Percentiles rank a stretch among this genome's conserved stretches.
phyloP scores from a whole-genome alignment of 768 basidiomycete genomes.

The Macrolepiota fuliginosa region DNA sequence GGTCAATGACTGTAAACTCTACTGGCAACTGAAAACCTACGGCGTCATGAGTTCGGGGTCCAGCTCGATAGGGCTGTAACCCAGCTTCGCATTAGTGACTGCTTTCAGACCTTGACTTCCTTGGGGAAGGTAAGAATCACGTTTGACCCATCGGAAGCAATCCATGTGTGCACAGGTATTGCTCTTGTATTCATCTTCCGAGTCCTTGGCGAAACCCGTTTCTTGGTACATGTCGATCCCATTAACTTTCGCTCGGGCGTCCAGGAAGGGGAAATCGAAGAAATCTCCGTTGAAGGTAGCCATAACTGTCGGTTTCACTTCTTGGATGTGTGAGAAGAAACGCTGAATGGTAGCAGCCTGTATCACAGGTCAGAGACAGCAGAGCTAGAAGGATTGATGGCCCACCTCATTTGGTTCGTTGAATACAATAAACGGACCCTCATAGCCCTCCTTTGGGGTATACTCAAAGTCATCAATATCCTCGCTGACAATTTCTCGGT shows the following conservation, averaged over 20 bases:
- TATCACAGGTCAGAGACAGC: slow-evolving; percentile 4
- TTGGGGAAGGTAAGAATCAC: slow-evolving; percentile 97
- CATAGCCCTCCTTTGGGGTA: slow-evolving; percentile 96
- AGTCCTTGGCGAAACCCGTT: slow-evolving; percentile 88
- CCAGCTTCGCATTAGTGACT: slow-evolving; percentile 93
- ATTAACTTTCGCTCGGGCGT: slow-evolving; percentile 77
- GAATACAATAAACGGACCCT: slow-evolving; percentile 93
- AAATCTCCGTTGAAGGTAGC: slow-evolving; percentile 99
- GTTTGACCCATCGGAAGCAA: slow-evolving; percentile 99
- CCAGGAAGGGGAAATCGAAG: slow-evolving; percentile 98
- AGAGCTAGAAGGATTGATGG: background rate
- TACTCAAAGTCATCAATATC: slow-evolving; percentile 99
- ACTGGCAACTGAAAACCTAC: slow-evolving; percentile 45
- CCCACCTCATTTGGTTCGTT: slow-evolving; percentile 90
- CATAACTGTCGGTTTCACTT: slow-evolving; percentile 93
- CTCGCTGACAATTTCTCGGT: slow-evolving; percentile 94
- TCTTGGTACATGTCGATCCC: slow-evolving; percentile 97
- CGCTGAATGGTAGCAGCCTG: slow-evolving; percentile 78
- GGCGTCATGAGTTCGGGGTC: slow-evolving; percentile 99
- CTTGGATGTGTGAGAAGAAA: slow-evolving; percentile 94
- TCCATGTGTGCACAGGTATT: slow-evolving; percentile 96
- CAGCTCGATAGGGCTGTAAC: slow-evolving; percentile 94
- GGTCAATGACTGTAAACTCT: background rate
- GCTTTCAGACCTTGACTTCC: slow-evolving; percentile 98
- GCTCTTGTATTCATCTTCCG: slow-evolving; percentile 94